These are phyloP conservation scores for Trypanosoma theileri DNA, from an alignment of 208 protist species.

Conservation along the genomic window DNA sequence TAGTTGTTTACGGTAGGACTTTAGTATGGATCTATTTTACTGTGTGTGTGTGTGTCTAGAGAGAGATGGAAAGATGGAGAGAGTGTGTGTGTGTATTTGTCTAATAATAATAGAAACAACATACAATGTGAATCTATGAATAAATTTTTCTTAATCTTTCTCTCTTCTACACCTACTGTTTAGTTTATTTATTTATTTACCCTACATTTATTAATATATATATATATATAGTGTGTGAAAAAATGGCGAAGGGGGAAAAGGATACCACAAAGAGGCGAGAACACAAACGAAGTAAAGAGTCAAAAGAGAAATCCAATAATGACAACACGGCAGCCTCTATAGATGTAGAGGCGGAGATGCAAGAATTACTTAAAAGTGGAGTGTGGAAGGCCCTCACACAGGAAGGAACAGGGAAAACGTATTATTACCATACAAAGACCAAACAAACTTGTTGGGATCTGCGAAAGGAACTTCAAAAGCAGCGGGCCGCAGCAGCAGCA, in stretches of 20 bases:
- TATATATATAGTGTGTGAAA: too few species aligned
- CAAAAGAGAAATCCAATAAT: not conserved
- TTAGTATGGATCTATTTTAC: too few species aligned
- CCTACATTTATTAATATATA: too few species aligned
- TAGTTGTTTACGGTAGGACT: too few species aligned
- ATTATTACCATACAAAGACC: conserved; percentile 47
- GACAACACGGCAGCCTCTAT: not conserved
- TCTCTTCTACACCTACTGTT: too few species aligned
- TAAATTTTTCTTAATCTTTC: too few species aligned
- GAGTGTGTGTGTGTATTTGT: too few species aligned
- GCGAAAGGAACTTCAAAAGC: conserved; percentile 33
- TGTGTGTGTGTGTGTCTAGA: too few species aligned
- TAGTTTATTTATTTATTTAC: too few species aligned
- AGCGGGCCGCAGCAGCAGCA: not conserved
- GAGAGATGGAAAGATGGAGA: too few species aligned
- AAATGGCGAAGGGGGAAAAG: not conserved
- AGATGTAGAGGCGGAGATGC: conserved; percentile 10
- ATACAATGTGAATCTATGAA: too few species aligned
- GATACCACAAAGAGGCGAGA: not conserved
- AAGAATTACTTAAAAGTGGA: conserved; percentile 29
- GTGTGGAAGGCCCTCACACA: conserved; percentile 38
- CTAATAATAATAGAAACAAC: too few species aligned
- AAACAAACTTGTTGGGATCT: conserved; percentile 49
- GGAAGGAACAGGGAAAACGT: conserved; percentile 31
- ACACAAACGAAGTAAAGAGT: conserved; percentile 6